Percentiles rank a stretch among this genome's conserved stretches.
phyloP scores from a whole-genome alignment of 129 eudicot genomes.

The Saussurea involucrata region DNA sequence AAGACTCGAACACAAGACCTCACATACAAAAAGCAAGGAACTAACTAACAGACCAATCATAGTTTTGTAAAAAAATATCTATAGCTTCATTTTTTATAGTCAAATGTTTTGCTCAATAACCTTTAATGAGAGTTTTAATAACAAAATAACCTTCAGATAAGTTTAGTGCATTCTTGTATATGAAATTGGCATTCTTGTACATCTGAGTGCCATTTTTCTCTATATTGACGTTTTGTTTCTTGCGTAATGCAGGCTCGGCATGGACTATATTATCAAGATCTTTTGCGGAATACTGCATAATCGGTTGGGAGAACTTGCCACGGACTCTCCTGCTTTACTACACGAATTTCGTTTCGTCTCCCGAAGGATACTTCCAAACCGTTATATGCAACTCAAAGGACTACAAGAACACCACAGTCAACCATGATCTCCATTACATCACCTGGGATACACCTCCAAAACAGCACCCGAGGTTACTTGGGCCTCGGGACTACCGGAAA shows the following conservation, averaged over 20 bases:
- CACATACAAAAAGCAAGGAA: too few relatives aligned
- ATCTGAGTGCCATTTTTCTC: too few relatives aligned
- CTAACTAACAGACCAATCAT: too few relatives aligned
- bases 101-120: background rate
- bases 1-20: too few relatives aligned
- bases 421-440: slow-evolving; percentile 96
- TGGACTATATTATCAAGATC: slow-evolving; percentile 90
- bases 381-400: slow-evolving; percentile 73
- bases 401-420: slow-evolving; percentile 73
- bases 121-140: too few relatives aligned
- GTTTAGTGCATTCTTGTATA: too few relatives aligned
- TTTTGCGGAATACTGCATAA: slow-evolving; percentile 72
- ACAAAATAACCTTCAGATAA: background rate
- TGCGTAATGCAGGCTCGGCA: slow-evolving; percentile 71
- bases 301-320: slow-evolving; percentile 91
- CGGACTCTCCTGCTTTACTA: slow-evolving; percentile 90
- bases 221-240: background rate
- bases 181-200: too few relatives aligned
- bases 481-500: slow-evolving; percentile 63
- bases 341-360: slow-evolving; percentile 94
- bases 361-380: slow-evolving; percentile 93
- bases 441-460: slow-evolving; percentile 94
- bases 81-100: too few relatives aligned
- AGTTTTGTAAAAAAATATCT: too few relatives aligned
- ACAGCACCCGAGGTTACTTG: slow-evolving; percentile 86